Conservation (phyloP, 1,284 basidiomycete genomes). For the Pascua guehoae region DNA sequence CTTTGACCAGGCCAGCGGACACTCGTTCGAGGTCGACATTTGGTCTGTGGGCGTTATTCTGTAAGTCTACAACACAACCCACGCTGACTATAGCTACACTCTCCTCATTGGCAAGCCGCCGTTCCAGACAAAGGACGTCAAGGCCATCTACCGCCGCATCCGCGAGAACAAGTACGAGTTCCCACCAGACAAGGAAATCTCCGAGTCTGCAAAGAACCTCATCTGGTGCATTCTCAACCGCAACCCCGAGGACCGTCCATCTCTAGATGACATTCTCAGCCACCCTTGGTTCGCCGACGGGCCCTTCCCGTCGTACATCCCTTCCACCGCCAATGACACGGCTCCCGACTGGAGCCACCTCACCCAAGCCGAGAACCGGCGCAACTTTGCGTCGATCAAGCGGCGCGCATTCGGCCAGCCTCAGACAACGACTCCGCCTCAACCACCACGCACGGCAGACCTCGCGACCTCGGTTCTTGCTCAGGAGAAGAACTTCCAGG, state of each 20-base stretch:
- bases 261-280: slow-evolving; percentile 77
- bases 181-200: slow-evolving; percentile 71
- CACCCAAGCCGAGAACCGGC: slow-evolving; percentile 59
- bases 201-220: slow-evolving; percentile 68
- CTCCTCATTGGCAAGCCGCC: slow-evolving; percentile 89
- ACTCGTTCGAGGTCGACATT: slow-evolving; percentile 96
- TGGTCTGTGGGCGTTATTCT: slow-evolving; percentile 98
- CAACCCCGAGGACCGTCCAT: slow-evolving; percentile 72
- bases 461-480: slow-evolving; percentile 59
- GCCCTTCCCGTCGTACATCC: slow-evolving; percentile 74
- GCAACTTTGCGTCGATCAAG: slow-evolving; percentile 59
- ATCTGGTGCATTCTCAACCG: slow-evolving; percentile 82
- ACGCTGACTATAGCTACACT: slow-evolving; percentile 61
- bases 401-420: slow-evolving; percentile 36
- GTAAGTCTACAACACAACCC: slow-evolving; percentile 32
- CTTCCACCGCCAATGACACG: slow-evolving; percentile 67
- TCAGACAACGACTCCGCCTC: slow-evolving; percentile 17
- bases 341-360: slow-evolving; percentile 72
- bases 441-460: slow-evolving; percentile 5
- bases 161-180: slow-evolving; percentile 92
- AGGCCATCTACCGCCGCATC: slow-evolving; percentile 92
- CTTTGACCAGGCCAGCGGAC: slow-evolving; percentile 91
- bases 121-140: slow-evolving; percentile 97
- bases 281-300: slow-evolving; percentile 83
- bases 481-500: slow-evolving; percentile 93